Evolutionary conservation across 1,139 yeast genomes (phyloP).

Genomic region (Taphrina wiesneri): DNA sequence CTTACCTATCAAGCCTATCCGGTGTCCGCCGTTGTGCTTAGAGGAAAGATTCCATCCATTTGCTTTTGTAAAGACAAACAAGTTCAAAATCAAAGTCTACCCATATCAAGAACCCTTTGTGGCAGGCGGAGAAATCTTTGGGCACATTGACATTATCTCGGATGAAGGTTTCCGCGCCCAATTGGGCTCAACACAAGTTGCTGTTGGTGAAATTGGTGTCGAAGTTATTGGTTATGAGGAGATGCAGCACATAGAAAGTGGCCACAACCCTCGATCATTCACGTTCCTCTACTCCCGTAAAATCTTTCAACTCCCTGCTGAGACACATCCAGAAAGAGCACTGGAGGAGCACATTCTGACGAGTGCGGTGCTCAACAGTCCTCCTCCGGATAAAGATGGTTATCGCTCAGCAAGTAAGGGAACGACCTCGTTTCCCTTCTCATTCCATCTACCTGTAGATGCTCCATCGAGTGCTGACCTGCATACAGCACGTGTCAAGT

Average conservation of each 20-base stretch:
- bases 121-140: conserved; percentile 32
- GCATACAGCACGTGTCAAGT: conserved; percentile 28
- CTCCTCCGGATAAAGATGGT: conserved; percentile 37
- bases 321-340: conserved; percentile 18
- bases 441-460: conserved; percentile 36
- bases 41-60: conserved; percentile 24
- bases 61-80: conserved; percentile 19
- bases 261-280: conserved; percentile 35
- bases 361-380: conserved; percentile 34
- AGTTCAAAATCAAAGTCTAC: conserved; percentile 30
- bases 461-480: conserved; percentile 35
- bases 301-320: conserved; percentile 33
- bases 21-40: conserved; percentile 22
- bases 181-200: conserved; percentile 29
- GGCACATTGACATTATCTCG: conserved; percentile 18
- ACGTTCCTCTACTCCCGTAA: conserved; percentile 35
- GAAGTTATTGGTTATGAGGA: conserved; percentile 38
- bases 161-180: conserved; percentile 28
- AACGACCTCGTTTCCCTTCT: conserved; percentile 35
- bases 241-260: conserved; percentile 17
- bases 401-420: conserved; percentile 36
- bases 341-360: conserved; percentile 29
- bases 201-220: conserved; percentile 37
- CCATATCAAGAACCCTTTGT: conserved; percentile 20
- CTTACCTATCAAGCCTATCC: conserved; percentile 24